These are phyloP conservation scores for Agaricales sp. DNA, from an alignment of 1,284 basidiomycete species.

Conservation along the genomic window DNA sequence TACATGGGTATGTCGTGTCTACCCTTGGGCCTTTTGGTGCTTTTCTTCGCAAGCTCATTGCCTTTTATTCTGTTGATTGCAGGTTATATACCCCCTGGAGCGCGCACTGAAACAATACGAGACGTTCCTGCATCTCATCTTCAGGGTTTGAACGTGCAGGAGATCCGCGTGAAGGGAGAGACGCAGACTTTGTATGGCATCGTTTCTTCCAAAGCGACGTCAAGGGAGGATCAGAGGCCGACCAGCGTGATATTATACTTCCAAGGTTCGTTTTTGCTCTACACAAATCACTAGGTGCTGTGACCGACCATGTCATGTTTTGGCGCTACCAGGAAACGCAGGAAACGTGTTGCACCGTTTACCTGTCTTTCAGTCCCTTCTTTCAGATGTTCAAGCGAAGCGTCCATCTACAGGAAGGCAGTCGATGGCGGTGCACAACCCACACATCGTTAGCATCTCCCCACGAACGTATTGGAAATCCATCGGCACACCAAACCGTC, in stretches of 20 bases:
- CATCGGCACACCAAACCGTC: constrained; percentile 16
- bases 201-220: constrained; percentile 13
- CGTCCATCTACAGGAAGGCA: constrained; percentile 3
- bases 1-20: constrained; percentile 32
- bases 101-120: constrained; percentile 25
- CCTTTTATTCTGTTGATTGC: neutral
- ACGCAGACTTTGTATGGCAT: constrained; percentile 19
- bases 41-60: neutral
- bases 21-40: neutral
- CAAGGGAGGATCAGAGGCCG: neutral
- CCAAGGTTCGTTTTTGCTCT: constrained; percentile 20
- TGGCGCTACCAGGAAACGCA: constrained; percentile 32
- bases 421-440: constrained; percentile 6
- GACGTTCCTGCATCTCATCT: constrained; percentile 13
- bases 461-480: constrained; percentile 17
- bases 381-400: constrained; percentile 5
- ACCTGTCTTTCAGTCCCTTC: constrained; percentile 30
- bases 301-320: no score
- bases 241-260: constrained; percentile 25
- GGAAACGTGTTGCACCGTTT: constrained; percentile 38
- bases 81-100: constrained; percentile 36
- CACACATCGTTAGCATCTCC: neutral
- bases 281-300: neutral
- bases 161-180: constrained; percentile 19
- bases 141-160: constrained; percentile 16